Evolutionary conservation across 306 rosid species (phyloP), one percentile per base, ranked within the genome.

Genomic region (Begonia masoniana): DNA sequence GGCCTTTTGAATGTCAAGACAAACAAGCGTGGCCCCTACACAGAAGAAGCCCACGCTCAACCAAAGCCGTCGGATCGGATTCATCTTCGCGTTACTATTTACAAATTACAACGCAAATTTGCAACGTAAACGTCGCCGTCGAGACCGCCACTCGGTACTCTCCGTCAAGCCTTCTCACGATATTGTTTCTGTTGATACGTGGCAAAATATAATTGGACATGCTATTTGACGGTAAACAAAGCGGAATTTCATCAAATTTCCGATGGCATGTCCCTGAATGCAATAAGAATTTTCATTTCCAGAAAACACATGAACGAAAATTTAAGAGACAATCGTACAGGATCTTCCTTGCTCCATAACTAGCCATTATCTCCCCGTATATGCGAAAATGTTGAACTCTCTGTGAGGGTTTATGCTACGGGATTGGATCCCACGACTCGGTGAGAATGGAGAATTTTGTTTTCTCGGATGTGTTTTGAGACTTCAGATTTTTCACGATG

Each of bases 201-300:
- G 39, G 39, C 39, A 31, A 5, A 31, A 31, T 31, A 7, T 31
- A 31, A 31, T 1, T 31, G 39, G 39, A 17, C 16, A 50, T 2
- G 54, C 11, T 17, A 10, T 10, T 11, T 50, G 54, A 14, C 12
- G 12, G 10, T 1, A 16, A 50, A 15, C 54, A 15, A 15, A 31
- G 4, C 54, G 1, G 10, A 17, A 11, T 50, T n/a, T 17, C 54
- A 50, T 50, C 19, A 2, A 16, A 50, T 13, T 50, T 50, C 15
- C 54, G 3, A 10, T 1, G 11, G 23, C 21, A 1, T 14, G 21
- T 31, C 54, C 17, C n/a, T 50, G 23, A 6, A 15, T 10, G 2
- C 8, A 0, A 14, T 9, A 50, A 9, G 53, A 60, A 47, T 50
- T 60, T 73, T 56, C 69, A 76, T 66, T 74, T 68, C 65, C 76